Evolutionary conservation across 116 monocot genomes (phyloP).

Genomic region (Cymodocea nodosa): DNA sequence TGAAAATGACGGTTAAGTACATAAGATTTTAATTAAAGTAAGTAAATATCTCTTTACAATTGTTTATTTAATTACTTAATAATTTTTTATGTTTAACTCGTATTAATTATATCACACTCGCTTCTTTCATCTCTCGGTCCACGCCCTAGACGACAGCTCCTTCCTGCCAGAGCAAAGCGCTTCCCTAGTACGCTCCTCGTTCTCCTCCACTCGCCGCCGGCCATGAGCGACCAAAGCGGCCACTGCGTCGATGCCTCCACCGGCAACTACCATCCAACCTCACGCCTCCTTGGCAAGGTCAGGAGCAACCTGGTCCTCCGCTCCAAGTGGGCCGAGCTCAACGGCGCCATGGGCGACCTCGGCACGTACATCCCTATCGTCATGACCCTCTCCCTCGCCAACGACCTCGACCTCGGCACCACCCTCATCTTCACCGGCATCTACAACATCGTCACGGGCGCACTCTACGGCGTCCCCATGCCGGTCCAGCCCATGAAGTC

Average conservation of each 20-base stretch:
- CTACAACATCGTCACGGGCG: conserved; percentile 51
- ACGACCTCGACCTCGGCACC: conserved; percentile 45
- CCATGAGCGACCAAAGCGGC: not conserved
- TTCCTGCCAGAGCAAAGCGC: too few species aligned
- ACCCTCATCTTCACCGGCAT: conserved; percentile 58
- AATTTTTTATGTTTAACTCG: too few species aligned
- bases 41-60: too few species aligned
- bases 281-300: conserved; percentile 1
- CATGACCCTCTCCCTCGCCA: conserved; percentile 46
- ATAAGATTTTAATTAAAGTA: too few species aligned
- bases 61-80: too few species aligned
- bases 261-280: not conserved
- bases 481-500: conserved; percentile 78
- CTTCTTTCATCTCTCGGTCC: too few species aligned
- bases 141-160: too few species aligned
- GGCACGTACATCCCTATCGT: conserved; percentile 65
- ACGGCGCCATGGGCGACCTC: conserved; percentile 65
- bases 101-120: too few species aligned
- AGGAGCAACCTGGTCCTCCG: conserved; percentile 17
- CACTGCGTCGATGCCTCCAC: not conserved
- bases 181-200: too few species aligned
- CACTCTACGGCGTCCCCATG: conserved; percentile 60
- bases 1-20: too few species aligned
- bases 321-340: conserved; percentile 41
- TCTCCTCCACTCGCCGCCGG: too few species aligned